Percentiles rank a stretch among this genome's conserved stretches.
These are phyloP conservation scores for Talaromyces sp. DNA, from an alignment of 2,329 filamentous ascomycete species.

Conservation along the genomic window DNA sequence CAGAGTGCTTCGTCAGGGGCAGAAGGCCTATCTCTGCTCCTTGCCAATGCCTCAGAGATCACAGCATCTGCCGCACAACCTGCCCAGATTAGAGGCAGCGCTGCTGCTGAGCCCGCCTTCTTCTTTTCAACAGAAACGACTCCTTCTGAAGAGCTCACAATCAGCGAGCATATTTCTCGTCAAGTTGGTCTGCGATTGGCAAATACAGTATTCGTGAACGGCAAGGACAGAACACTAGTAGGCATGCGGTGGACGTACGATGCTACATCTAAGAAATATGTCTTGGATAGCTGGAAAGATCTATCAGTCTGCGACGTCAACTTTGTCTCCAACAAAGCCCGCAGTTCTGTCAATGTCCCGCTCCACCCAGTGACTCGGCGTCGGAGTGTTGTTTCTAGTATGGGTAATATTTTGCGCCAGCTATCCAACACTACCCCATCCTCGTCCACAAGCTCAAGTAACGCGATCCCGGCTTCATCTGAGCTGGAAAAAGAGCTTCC, in stretches of 20 bases:
- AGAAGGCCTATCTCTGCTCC: constrained; percentile 31
- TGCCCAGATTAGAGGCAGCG: constrained; percentile 23
- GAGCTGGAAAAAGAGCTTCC: constrained; percentile 38
- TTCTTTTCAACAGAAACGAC: constrained; percentile 20
- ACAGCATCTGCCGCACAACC: constrained; percentile 23
- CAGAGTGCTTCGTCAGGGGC: constrained; percentile 13
- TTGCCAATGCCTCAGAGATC: constrained; percentile 19
- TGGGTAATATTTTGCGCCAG: constrained; percentile 39
- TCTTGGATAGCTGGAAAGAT: constrained; percentile 21
- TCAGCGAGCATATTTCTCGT: constrained; percentile 13
- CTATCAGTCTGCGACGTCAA: constrained; percentile 27
- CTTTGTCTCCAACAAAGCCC: constrained; percentile 12
- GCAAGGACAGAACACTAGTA: constrained; percentile 34
- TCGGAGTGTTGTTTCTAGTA: constrained; percentile 33
- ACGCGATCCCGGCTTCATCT: constrained; percentile 33
- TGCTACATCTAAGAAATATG: constrained; percentile 15
- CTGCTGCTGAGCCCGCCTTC: constrained; percentile 27
- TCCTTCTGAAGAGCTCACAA: neutral
- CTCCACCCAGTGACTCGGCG: constrained; percentile 31
- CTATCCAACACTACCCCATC: constrained; percentile 27
- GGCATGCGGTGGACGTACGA: constrained; percentile 30
- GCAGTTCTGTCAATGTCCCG: constrained; percentile 23
- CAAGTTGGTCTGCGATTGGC: constrained; percentile 36
- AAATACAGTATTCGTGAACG: constrained; percentile 37
- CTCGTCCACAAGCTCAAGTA: constrained; percentile 15